Base-by-base conservation (phyloP, 2,329 filamentous ascomycete genomes). In the Curvularia eragrostidis region DNA sequence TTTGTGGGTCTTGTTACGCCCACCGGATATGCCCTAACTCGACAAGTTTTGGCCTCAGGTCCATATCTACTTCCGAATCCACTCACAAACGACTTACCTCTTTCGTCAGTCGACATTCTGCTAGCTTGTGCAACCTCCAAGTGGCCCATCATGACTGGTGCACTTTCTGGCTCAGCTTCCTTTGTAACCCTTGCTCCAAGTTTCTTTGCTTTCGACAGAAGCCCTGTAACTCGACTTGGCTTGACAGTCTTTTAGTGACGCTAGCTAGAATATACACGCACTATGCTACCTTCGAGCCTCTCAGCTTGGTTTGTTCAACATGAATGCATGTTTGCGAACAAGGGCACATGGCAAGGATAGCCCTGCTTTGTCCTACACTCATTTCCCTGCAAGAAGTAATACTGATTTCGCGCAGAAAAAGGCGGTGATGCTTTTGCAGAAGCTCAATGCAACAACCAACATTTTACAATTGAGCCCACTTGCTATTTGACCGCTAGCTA, bases 391-490 rank as follows among this genome's bases (percentile, higher is more conserved):
- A 52, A 56, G 42, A 62, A 54, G 44, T 52, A 50, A 60, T 62
- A 64, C 32, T 59, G 64, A 64, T 50, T 30, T 15, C 21, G 34
- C 42, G 46, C 51, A 50, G 51, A 39, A 47, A 55, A 50, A 57
- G 50, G 55, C 54, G 59, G 61, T 53, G 53, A 59, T 73, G 66
- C 67, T 72, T 72, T 69, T 71, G 70, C 68, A 66, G 68, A 70
- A 69, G 64, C 63, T 61, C 54, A 65, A 48, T 63, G 49, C 61
- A 59, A 48, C 46, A 63, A 63, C 68, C 66, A 65, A 50, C 48
- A 55, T 62, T 66, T 64, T 39, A 52, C 44, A 48, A 52, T 55
- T 64, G 66, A 67, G 52, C 24, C 47, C 44, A 19, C 21, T 41
- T 44, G 48, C 23, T 39, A 53, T 57, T 41, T 60, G 46, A 52